Evolutionary conservation across 1,284 basidiomycete genomes (phyloP), one percentile per base, ranked within the genome.

Genomic region (Sutorius eximius): DNA sequence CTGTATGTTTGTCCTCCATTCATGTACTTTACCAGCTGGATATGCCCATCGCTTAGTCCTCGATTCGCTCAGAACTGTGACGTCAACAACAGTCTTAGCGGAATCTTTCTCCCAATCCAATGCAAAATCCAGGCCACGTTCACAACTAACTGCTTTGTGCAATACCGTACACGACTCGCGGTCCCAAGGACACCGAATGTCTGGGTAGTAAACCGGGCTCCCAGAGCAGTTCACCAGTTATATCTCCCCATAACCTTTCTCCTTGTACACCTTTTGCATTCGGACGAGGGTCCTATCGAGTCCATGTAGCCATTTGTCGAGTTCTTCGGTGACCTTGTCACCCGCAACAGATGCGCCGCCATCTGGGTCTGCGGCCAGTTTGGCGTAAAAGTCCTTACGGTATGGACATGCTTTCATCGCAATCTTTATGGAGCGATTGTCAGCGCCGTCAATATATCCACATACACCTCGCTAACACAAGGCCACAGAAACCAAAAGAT

Each of bases 341-440:
- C 81, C 75, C 3, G 90, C 78, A 44, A 77, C 79, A 22, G 82
- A 58, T 9, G 73, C 66, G 5, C 82, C 83, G 2, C 84, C 82
- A 11, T 71, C 72, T 29, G 84, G 82, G 60, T 89, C 87, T 6
- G 84, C 78, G 20, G 91, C 91, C 45, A 99, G 83, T 73, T 97
- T 98, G 45, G 79, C 77, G 73, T 95, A 98, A 74, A 99, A 96
- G 63, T 87, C 87, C 16, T 80, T 83, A 56, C 95, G 91, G 74
- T 93, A 93, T 0, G 96, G 96, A 76, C 95, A 98, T 0, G 95
- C 94, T 68, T 91, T 97, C 93, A 99, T 94, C 6, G 96, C 96
- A 45, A 60, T 3, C 61, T 61, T 30, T 12, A 20, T 1, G 9
- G 36, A 45, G 37, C n/a, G 5, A 30, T 7, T 34, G n/a, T 61